A percentile compares a stretch with the other conserved stretches of the same genome.
Evolutionary conservation across 192 early-diverging fungal species (phyloP).

Genomic region (Coemansia reversa): DNA sequence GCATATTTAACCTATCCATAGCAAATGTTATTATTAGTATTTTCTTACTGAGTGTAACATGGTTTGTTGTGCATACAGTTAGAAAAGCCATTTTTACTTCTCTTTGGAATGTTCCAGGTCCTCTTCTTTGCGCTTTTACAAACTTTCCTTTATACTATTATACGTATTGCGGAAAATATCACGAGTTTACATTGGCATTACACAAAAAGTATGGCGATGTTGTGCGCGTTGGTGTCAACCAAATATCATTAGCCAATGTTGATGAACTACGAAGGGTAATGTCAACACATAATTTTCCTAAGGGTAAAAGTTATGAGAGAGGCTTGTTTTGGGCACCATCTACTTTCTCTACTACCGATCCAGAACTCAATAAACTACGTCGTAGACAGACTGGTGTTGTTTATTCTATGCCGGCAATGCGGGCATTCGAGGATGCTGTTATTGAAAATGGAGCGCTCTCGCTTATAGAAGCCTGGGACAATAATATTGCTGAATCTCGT

Average conservation of each 20-base stretch:
- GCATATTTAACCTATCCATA: too few relatives aligned
- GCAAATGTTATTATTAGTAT: too few relatives aligned
- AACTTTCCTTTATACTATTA: slow-evolving; percentile 25
- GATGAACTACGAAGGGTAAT: slow-evolving; percentile 27
- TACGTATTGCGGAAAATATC: slow-evolving; percentile 24
- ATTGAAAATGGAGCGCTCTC: slow-evolving; percentile 25
- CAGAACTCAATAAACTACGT: slow-evolving; percentile 30
- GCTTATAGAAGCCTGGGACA: slow-evolving; percentile 37
- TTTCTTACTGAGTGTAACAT: background rate
- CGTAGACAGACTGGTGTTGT: slow-evolving; percentile 31
- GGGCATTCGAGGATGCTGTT: slow-evolving; percentile 18
- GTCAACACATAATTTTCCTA: slow-evolving; percentile 38
- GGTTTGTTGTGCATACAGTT: background rate
- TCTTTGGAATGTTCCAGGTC: slow-evolving; percentile 29
- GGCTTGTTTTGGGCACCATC: slow-evolving; percentile 14
- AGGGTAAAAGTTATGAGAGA: slow-evolving; percentile 31
- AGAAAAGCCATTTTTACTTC: slow-evolving; percentile 10
- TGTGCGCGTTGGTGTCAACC: slow-evolving; percentile 40
- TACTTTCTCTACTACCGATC: slow-evolving; percentile 36
- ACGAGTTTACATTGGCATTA: slow-evolving; percentile 14
- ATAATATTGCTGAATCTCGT: background rate
- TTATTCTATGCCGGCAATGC: slow-evolving; percentile 24
- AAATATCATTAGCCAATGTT: slow-evolving; percentile 29
- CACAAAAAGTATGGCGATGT: slow-evolving; percentile 40
- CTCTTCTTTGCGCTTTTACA: slow-evolving; percentile 26